A percentile compares a stretch with the other conserved stretches of the same genome.
phyloP scores from a whole-genome alignment of 495 filamentous ascomycete species.

The Tuber aestivum region DNA sequence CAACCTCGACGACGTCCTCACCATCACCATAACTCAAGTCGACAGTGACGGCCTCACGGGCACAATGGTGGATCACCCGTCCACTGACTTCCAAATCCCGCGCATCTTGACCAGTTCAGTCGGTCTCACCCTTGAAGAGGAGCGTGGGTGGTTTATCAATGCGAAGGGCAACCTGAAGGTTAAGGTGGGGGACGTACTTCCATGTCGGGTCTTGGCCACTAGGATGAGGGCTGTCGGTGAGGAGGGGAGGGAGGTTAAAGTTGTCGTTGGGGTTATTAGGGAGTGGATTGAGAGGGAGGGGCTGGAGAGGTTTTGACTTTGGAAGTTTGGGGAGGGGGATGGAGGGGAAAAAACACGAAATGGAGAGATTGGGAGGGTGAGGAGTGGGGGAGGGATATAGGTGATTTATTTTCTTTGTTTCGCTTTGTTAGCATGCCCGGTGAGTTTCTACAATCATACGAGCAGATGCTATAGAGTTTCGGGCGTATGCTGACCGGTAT shows the following conservation, averaged over 20 bases:
- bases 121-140: background rate
- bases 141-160: background rate
- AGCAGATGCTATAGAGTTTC: background rate
- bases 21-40: background rate
- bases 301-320: background rate
- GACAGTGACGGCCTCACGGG: background rate
- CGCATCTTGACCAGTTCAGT: background rate
- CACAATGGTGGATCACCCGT: background rate
- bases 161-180: background rate
- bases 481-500: background rate
- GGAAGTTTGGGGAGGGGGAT: no score
- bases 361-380: background rate
- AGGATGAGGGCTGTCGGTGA: background rate
- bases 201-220: background rate
- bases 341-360: background rate
- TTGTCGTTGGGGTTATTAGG: background rate
- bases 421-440: background rate
- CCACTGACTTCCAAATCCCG: background rate
- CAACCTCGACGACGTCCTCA: background rate
- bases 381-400: background rate
- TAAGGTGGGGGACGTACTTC: background rate
- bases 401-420: background rate
- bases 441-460: background rate
- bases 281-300: background rate
- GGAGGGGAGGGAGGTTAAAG: conserved; percentile 1